A percentile compares a stretch with the other conserved stretches of the same genome.
Conservation (phyloP, 2,329 filamentous ascomycete species). For the Stagonosporopsis cucurbitacearum region DNA sequence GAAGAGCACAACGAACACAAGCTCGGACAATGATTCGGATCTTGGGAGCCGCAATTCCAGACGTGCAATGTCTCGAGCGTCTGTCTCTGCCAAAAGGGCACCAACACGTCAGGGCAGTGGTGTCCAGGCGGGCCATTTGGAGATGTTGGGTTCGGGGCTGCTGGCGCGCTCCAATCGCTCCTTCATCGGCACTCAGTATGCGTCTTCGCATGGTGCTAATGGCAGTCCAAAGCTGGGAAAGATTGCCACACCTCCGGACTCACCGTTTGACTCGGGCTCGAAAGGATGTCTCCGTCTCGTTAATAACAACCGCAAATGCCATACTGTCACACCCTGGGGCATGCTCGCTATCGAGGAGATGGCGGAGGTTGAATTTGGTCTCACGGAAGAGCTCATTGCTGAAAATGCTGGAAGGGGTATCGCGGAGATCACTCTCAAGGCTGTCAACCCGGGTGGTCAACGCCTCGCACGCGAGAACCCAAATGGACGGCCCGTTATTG, state of each 20-base stretch:
- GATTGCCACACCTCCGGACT: slow-evolving; percentile 46
- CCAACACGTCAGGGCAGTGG: slow-evolving; percentile 51
- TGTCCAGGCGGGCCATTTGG: slow-evolving; percentile 45
- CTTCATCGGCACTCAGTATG: slow-evolving; percentile 42
- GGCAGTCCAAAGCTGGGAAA: slow-evolving; percentile 44
- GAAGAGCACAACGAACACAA: slow-evolving; percentile 45
- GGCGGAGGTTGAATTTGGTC: slow-evolving; percentile 82
- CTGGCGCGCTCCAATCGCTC: slow-evolving; percentile 41
- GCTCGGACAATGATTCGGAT: slow-evolving; percentile 48
- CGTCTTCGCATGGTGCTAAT: slow-evolving; percentile 46
- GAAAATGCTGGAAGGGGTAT: slow-evolving; percentile 91
- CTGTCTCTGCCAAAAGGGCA: slow-evolving; percentile 47
- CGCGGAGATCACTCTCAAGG: slow-evolving; percentile 78
- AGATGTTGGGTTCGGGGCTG: slow-evolving; percentile 40
- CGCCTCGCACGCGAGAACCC: slow-evolving; percentile 57
- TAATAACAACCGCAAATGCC: slow-evolving; percentile 62
- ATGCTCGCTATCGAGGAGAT: slow-evolving; percentile 94
- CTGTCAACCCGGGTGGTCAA: slow-evolving; percentile 67
- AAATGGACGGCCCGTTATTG: slow-evolving; percentile 62
- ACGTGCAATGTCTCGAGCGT: slow-evolving; percentile 50
- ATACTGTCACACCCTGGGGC: slow-evolving; percentile 72
- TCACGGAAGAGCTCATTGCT: slow-evolving; percentile 88
- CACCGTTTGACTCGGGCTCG: slow-evolving; percentile 40
- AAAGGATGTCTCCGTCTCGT: slow-evolving; percentile 57
- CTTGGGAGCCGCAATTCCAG: slow-evolving; percentile 49